Evolutionary conservation across 2,329 filamentous ascomycete species (phyloP), one percentile per base, ranked within the genome.

Genomic region (Neophaeococcomyces aloes): DNA sequence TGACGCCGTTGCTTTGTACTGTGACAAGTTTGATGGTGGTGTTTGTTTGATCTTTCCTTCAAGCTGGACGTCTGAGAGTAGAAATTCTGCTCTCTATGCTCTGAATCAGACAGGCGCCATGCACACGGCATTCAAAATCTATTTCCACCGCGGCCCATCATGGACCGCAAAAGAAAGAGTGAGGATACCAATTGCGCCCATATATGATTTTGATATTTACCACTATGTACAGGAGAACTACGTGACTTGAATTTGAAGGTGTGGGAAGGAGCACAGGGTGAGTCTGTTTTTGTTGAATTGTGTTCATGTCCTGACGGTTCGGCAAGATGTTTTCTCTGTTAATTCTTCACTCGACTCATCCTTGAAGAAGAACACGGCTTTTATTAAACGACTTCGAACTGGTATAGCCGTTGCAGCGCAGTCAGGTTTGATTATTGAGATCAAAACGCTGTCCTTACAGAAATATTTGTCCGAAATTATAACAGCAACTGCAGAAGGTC

Each of bases 391-490:
- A 58, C 74, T 96, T 44, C 85, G 89, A 56, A 95, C 89, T 46
- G 85, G 86, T 48, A 81, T 96, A 51, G 88, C 83, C 51, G 69
- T 85, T 38, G 73, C 86, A 45, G 85, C 83, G 44, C 78, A 88
- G 43, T 71, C 76, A 53, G 91, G 86, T 47, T 94, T 96, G 65
- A 69, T 94, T 37, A 79, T 89, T 61, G 89, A 96, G 61, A 88
- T 94, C 56, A 81, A 83, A 56, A 84, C 86, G 19, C 74, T 96
- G 21, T 95, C 88, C 54, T 75, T 96, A 39, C 86, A 89, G 72
- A 95, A 94, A 62, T 96, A 96, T 65, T 78, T 96, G 13, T 95
- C 89, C 54, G 89, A 96, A 66, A 93, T 96, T 54, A 87, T 95
- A 56, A 88, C 88, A 17, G 89, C 89, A 48, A 94, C 86, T 68